Base-by-base conservation (phyloP, 345 rosid species). In the Camelina hispida region DNA sequence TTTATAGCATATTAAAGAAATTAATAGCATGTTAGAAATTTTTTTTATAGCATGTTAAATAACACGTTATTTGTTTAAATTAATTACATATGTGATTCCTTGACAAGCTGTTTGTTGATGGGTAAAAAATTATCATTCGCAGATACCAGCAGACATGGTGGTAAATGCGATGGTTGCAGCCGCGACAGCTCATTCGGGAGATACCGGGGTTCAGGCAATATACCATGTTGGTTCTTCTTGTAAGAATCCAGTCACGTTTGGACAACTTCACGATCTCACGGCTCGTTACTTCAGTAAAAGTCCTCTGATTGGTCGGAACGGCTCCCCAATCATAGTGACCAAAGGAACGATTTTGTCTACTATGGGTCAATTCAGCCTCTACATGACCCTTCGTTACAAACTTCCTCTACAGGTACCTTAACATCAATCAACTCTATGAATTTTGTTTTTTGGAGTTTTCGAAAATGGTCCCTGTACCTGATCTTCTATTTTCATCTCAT, bases 221-320 rank as follows among this genome's bases (percentile, higher is more conserved):
- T 92, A 92, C 50, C 99, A 95, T 12, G 81, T 95, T 17, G 96
- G 97, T 3, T 89, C 97, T 2, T 91, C 97, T 7, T 43, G 78
- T 14, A 74, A 87, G 72, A 87, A 89, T 60, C 92, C 95, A 1
- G 0, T 91, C 28, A 83, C 17, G 56, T 85, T 83, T 72, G 9
- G 8, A 9, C 35, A 87, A 42, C 85, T 94, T 71, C 86, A 87
- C 32, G 90, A 90, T 14, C 74, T 32, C 46, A 82, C 79, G 1
- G 70, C 81, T 42, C 67, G 67, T 12, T 87, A 90, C 84, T 95
- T 95, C 79, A 64, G 84, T 5, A 76, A 82, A 43, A 87, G 80
- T 7, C 97, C 99, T 4, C 84, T 93, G 89, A 78, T 85, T 61
- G 86, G 86, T 58, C 93, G 91, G 30, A 87, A 90, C 68, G 99